Evolutionary conservation across 2,329 filamentous ascomycete genomes (phyloP).

Genomic region (Neofusicoccum umdonicola): DNA sequence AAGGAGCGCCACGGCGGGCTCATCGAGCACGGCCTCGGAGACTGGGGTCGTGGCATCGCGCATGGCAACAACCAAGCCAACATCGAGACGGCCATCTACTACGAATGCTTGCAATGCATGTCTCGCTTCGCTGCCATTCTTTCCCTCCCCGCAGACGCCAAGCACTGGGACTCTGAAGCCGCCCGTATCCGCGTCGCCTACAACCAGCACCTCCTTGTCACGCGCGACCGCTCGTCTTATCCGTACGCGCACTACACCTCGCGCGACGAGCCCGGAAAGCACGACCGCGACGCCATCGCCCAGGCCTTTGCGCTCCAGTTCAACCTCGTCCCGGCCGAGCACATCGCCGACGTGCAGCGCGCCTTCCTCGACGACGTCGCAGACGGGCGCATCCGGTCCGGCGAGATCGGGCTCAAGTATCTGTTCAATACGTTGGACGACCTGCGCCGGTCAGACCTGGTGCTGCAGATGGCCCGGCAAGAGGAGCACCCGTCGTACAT

Average conservation of each 20-base stretch:
- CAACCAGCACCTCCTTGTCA: not conserved
- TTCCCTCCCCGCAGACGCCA: not conserved
- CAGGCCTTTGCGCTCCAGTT: constrained; percentile 41
- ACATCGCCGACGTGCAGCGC: constrained; percentile 27
- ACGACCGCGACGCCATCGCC: constrained; percentile 40
- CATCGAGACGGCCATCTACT: constrained; percentile 46
- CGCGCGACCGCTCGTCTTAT: constrained; percentile 14
- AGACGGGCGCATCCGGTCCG: constrained; percentile 36
- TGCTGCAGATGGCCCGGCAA: constrained; percentile 46
- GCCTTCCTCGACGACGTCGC: constrained; percentile 31
- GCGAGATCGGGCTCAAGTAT: constrained; percentile 45
- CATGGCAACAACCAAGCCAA: constrained; percentile 47
- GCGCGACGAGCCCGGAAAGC: constrained; percentile 31
- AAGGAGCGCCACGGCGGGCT: constrained; percentile 43
- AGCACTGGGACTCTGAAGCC: not conserved
- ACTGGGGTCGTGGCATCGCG: constrained; percentile 46
- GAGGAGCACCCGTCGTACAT: constrained; percentile 51
- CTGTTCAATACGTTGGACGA: constrained; percentile 44
- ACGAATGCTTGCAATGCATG: constrained; percentile 42
- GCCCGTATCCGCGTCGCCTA: not conserved
- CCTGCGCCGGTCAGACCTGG: constrained; percentile 40
- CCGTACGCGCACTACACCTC: constrained; percentile 42
- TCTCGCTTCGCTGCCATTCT: constrained; percentile 20
- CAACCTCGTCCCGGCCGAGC: constrained; percentile 27
- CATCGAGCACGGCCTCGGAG: constrained; percentile 45